These are phyloP conservation scores for Suillus discolor DNA, from an alignment of 768 basidiomycete genomes.

Conservation along the genomic window DNA sequence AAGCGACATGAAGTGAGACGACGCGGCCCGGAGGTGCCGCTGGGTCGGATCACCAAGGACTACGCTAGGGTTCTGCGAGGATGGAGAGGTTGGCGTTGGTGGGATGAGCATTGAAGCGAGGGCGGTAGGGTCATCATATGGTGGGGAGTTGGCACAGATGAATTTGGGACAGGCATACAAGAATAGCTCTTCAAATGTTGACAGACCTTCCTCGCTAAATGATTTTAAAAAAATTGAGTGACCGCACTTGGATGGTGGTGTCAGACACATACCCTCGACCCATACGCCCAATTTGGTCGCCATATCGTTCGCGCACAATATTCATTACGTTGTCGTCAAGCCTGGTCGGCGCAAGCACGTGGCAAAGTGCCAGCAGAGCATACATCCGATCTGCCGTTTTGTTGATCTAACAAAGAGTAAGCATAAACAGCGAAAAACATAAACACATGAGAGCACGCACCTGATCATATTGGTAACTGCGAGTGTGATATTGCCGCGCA, in stretches of 20 bases:
- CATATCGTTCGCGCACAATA: conserved; percentile 89
- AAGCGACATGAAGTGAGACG: conserved; percentile 77
- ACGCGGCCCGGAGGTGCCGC: conserved; percentile 84
- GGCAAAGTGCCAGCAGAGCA: conserved; percentile 91
- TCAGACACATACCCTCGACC: conserved; percentile 65
- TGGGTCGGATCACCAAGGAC: conserved; percentile 65
- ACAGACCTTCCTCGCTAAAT: conserved; percentile 65
- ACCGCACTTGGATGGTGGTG: conserved; percentile 3
- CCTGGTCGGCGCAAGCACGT: conserved; percentile 88
- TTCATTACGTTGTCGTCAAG: conserved; percentile 95
- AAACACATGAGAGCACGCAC: conserved; percentile 37
- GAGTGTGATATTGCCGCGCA: conserved; percentile 95
- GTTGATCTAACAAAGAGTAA: conserved; percentile 70
- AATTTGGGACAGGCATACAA: conserved; percentile 95
- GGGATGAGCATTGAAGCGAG: conserved; percentile 53
- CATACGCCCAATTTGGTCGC: conserved; percentile 90
- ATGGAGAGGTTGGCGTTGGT: conserved; percentile 37
- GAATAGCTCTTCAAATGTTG: conserved; percentile 92
- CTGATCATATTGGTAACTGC: conserved; percentile 96
- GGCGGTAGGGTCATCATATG: conserved; percentile 78
- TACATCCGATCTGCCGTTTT: conserved; percentile 99
- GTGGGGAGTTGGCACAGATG: conserved; percentile 92
- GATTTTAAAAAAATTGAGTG: not conserved
- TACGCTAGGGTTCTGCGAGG: conserved; percentile 27
- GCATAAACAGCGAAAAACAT: not conserved